Evolutionary conservation across 2,329 filamentous ascomycete genomes (phyloP), one percentile per base, ranked within the genome.

Genomic region (Pseudogymnoascus sp.): DNA sequence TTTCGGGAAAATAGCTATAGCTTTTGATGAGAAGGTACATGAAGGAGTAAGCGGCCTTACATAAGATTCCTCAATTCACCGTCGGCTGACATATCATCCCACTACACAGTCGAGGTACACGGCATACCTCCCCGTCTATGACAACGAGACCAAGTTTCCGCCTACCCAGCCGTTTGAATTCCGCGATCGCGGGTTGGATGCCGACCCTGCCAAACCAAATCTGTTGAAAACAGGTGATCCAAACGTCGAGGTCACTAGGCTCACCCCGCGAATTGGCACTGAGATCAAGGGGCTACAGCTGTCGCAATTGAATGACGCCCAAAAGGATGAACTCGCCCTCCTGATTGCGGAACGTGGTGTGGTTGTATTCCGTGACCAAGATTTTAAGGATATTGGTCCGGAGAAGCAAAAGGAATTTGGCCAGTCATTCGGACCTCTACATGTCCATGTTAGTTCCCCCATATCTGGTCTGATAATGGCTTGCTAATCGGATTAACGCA

Each of bases 361-460:
- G 0, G 77, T 80, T 21, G 84, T 86, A 23, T 91, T 92, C 80
- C 84, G 88, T 18, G 80, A 85, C 69, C 89, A 91, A 71, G 86
- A 91, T 73, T 85, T 87, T 66, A 82, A 83, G 38, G 78, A 88
- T 66, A 79, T 90, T 7, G 82, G 87, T 7, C 90, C 91, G 69
- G 74, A 84, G 40, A 80, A 89, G 5, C 88, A 87, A 1, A 79
- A 90, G 59, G 79, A 86, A 21, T 85, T 86, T 66, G 88, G 86
- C 59, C 80, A 82, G 60, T 91, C 91, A 77, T 93, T 91, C 70
- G 89, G 90, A 53, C 85, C 88, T 5, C 88, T 89, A 69, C 90
- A 93, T 76, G 88, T 93, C 62, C 89, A 93, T 68, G 46, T 53
- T 5, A 11, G 25, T 16, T 23, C 8, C 14, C 1, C 16, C 5